Evolutionary conservation across 306 rosid species (phyloP), one percentile per base, ranked within the genome.

Genomic region (Prunus campanulata): DNA sequence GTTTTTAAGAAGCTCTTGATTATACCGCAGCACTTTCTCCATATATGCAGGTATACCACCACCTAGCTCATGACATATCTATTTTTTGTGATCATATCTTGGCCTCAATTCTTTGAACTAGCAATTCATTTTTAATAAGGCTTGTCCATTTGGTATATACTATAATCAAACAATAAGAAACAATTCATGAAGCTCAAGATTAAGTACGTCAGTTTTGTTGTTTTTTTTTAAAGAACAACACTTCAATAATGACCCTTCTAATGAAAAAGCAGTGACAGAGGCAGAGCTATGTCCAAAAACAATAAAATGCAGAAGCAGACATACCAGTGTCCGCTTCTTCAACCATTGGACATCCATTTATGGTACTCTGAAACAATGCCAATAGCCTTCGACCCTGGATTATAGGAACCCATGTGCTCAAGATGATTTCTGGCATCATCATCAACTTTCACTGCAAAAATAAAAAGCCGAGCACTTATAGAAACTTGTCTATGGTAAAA

Each of bases 331-430:
- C 61, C 44, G 60, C 50, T n/a, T 74, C 50, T 1, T 27, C 42
- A 80, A 22, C 70, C 35, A 61, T 62, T 74, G 70, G 47, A 63
- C 57, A 27, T 20, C 60, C 50, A 68, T n/a, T 50, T 8, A 35
- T 12, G 66, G 30, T n/a, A 44, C 11, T 18, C 51, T 25, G 84
- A 80, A 69, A 46, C 66, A 35, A 56, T 27, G 42, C 68, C 25
- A 14, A 32, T 2, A 10, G 27, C 63, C 42, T 49, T 46, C 8
- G 27, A 65, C 30, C 42, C 12, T 0, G 2, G 5, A 51, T 32
- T 20, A 39, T 10, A n/a, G 19, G 14, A 79, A 50, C 46, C 82
- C 59, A 50, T 62, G 16, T 51, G 22, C 19, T 35, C 2, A 35
- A 35, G 44, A 35, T 6, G 57, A 14, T 30, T 42, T 64, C 71